These are phyloP conservation scores for Penicillium salamii DNA, from an alignment of 495 filamentous ascomycete genomes.

Conservation along the genomic window DNA sequence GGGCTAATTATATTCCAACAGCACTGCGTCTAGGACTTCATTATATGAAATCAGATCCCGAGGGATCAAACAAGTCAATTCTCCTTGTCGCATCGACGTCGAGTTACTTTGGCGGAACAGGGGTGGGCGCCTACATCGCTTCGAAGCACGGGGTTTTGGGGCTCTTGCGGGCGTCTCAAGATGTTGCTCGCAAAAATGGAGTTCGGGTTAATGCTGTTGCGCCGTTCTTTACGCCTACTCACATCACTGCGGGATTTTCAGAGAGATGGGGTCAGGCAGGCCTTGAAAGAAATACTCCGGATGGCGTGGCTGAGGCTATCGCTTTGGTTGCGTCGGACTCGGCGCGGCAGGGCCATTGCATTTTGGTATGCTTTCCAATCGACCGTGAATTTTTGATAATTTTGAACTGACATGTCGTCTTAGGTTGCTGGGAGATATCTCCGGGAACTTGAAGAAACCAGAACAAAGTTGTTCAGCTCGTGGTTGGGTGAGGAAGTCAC, in stretches of 20 bases:
- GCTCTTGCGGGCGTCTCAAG: conserved; percentile 27
- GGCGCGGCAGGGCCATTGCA: conserved; percentile 11
- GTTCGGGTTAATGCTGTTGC: conserved; percentile 29
- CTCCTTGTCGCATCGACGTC: conserved; percentile 26
- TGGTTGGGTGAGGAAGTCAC: conserved; percentile 29
- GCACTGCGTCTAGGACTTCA: conserved; percentile 18
- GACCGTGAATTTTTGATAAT: too few species aligned
- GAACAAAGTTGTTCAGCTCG: conserved; percentile 12
- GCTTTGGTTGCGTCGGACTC: conserved; percentile 16
- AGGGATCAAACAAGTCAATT: conserved; percentile 14
- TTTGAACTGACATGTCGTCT: too few species aligned
- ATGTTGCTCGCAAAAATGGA: conserved; percentile 9
- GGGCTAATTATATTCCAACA: background rate
- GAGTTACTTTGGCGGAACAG: conserved; percentile 32
- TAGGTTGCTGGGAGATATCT: conserved; percentile 28
- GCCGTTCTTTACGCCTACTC: conserved; percentile 30
- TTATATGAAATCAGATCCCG: conserved; percentile 12
- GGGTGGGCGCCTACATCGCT: conserved; percentile 26
- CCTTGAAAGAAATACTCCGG: conserved; percentile 22
- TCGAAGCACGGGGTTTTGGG: conserved; percentile 34
- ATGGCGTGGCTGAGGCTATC: conserved; percentile 23
- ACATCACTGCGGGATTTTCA: conserved; percentile 21
- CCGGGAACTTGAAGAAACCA: conserved; percentile 24
- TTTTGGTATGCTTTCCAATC: too few species aligned
- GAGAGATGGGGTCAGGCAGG: conserved; percentile 20